A percentile compares a stretch with the other conserved stretches of the same genome.
Conservation (phyloP, 345 rosid species). For the Alliaria petiolata region DNA sequence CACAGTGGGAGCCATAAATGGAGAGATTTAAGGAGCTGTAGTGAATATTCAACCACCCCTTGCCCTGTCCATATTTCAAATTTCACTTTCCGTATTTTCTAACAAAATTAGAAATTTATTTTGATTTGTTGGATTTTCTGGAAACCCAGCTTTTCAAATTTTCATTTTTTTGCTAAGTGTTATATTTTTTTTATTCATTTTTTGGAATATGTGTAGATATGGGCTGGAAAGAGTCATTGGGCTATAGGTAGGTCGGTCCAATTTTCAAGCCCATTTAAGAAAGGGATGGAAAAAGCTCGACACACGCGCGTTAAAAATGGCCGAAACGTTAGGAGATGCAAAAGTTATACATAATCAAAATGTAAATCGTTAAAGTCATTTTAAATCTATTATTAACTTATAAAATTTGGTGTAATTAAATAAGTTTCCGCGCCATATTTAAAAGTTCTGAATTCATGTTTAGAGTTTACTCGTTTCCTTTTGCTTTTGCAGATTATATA, state of each 20-base stretch:
- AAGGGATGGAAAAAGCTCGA: background rate
- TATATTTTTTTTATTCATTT: background rate
- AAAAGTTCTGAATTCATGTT: background rate
- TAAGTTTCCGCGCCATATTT: background rate
- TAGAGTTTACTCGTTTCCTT: background rate
- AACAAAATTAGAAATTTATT: background rate
- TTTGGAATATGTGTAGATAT: background rate
- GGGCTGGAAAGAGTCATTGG: background rate
- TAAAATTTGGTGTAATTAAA: background rate
- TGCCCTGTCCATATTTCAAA: background rate
- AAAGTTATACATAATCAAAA: background rate
- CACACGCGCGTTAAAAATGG: background rate
- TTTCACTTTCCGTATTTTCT: background rate
- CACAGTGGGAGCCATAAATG: conserved; percentile 32
- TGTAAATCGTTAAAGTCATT: background rate
- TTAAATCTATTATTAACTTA: background rate
- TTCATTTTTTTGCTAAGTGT: background rate
- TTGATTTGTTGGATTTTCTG: background rate
- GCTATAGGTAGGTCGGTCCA: background rate
- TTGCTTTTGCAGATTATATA: background rate
- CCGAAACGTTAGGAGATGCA: too few species aligned
- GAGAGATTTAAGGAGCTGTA: conserved; percentile 33
- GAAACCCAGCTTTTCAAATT: background rate
- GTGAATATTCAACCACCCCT: conserved; percentile 24
- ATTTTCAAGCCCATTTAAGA: background rate